phyloP scores from a whole-genome alignment of 176 grass and related monocot genomes.

The Rhynchospora tenuis region DNA sequence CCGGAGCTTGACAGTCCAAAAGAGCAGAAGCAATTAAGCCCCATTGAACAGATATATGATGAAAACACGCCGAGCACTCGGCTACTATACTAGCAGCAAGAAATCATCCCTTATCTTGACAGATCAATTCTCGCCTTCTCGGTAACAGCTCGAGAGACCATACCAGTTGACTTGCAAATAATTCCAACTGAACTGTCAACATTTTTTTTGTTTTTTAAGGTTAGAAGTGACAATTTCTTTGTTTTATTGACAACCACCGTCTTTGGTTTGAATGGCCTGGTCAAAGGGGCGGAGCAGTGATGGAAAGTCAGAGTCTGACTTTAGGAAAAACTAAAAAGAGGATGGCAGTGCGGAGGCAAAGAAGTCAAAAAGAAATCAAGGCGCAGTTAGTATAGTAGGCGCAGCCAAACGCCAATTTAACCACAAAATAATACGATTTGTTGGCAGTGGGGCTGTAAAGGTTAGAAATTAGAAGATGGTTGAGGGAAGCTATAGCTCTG shows the following conservation, averaged over 20 bases:
- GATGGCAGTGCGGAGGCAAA: not conserved
- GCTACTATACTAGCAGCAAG: not conserved
- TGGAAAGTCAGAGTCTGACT: slow-evolving; percentile 9
- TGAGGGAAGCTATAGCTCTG: not conserved
- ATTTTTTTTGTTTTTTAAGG: not conserved
- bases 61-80: too few relatives aligned
- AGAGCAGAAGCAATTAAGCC: not conserved
- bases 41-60: too few relatives aligned
- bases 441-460: not conserved
- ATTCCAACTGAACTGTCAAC: not conserved
- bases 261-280: not conserved
- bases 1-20: not conserved
- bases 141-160: not conserved
- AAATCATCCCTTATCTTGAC: not conserved
- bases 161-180: not conserved
- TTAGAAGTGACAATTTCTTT: not conserved
- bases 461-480: not conserved
- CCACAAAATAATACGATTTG: not conserved
- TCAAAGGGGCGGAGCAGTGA: not conserved
- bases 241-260: not conserved
- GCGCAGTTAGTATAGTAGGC: not conserved
- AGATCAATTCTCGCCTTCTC: not conserved
- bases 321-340: not conserved
- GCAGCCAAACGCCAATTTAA: not conserved
- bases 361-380: not conserved